phyloP scores from a whole-genome alignment of 140 eudicot species.

The Artemisia princeps region DNA sequence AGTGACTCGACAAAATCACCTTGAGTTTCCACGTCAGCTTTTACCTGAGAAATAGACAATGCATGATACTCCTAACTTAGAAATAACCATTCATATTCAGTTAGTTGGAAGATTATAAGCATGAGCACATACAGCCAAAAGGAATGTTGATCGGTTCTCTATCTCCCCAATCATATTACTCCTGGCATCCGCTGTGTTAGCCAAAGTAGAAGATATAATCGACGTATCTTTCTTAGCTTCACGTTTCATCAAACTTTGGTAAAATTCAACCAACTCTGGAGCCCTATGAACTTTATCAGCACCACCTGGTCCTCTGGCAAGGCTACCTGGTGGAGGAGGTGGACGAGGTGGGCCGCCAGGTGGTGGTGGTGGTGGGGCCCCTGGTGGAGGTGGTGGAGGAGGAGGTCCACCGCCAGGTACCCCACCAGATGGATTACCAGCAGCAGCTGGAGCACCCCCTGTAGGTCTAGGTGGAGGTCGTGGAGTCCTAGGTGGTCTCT shows the following conservation, averaged over 20 bases:
- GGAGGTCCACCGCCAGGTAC: conserved; percentile 60
- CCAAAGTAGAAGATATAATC: conserved; percentile 40
- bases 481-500: conserved; percentile 72
- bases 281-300: conserved; percentile 94
- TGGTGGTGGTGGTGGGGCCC: conserved; percentile 73
- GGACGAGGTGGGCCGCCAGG: conserved; percentile 95
- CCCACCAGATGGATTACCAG: conserved; percentile 21
- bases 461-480: conserved; percentile 80
- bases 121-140: conserved; percentile 65
- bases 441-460: conserved; percentile 37
- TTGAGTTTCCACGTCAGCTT: conserved; percentile 99
- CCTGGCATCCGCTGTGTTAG: conserved; percentile 69
- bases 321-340: conserved; percentile 92
- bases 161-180: conserved; percentile 99
- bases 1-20: conserved; percentile 95
- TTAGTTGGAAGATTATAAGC: neutral
- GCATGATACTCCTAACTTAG: neutral
- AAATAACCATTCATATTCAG: neutral
- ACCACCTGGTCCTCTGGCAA: conserved; percentile 49
- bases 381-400: conserved; percentile 85
- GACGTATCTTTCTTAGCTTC: conserved; percentile 88
- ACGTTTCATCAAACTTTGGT: conserved; percentile 90
- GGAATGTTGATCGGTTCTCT: conserved; percentile 90
- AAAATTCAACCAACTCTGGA: conserved; percentile 93
- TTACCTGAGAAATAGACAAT: conserved; percentile 52